Evolutionary conservation across 257 asterid species (phyloP), one percentile per base, ranked within the genome.

Genomic region (Rauvolfia tetraphylla): DNA sequence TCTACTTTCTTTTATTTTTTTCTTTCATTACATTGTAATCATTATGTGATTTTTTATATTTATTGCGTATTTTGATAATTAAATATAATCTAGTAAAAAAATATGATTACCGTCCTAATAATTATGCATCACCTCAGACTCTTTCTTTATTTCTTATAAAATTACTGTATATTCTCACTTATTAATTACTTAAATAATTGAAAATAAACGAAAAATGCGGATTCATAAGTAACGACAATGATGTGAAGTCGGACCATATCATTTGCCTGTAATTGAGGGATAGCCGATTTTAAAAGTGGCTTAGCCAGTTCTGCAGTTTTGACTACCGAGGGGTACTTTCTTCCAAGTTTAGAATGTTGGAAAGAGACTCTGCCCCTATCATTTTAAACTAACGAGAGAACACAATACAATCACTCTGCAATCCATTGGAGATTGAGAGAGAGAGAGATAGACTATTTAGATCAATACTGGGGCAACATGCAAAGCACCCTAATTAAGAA

Each of bases 391-490:
- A 33, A n/a, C n/a, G 12, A 25, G 7, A 5, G 29, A 13, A 61
- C 11, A 29, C 14, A 29, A 61, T 31, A 29, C 62, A 61, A 61
- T 61, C 12, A 12, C 49, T 39, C 72, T n/a, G 23, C 27, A 34
- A 34, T 34, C 71, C 11, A 51, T 59, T 58, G 58, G 33, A n/a
- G 62, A 56, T 20, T 10, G 15, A 68, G 53, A 10, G 15, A 68
- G 53, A 72, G 42, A 3, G 33, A 49, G 39, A 53, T 25, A 41
- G 33, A 41, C 38, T 10, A 57, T 15, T 38, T 66, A 0, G 71
- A 66, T 53, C 69, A 29, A 59, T 72, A 49, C 31, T 71, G 74
- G 74, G 74, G 76, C 46, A 74, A 80, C 83, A 83, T 54, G 76
- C 73, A 62, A 79, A 75, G 79, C 79, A 78, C 82, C 80, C 33